Conservation (phyloP, 192 early-diverging fungal species). For the Coemansia furcata region DNA sequence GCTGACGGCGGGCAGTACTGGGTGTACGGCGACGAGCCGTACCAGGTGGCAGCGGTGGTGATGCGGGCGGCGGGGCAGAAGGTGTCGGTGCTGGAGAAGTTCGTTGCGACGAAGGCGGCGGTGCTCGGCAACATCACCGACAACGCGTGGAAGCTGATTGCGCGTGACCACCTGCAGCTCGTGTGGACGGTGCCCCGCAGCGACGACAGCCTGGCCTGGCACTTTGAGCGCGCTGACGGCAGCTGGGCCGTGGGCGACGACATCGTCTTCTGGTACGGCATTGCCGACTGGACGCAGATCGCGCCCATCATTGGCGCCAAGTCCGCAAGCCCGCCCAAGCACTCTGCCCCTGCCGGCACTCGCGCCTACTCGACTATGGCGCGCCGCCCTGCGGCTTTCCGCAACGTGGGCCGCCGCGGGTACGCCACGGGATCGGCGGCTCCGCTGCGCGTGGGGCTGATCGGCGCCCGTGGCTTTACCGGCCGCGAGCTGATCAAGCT, state of each 20-base stretch:
- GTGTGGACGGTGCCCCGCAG: conserved; percentile 78
- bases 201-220: conserved; percentile 87
- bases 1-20: conserved; percentile 55
- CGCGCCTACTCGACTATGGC: conserved; percentile 62
- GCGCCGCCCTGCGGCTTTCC: background rate
- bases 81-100: conserved; percentile 82
- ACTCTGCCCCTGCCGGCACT: conserved; percentile 35
- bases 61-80: conserved; percentile 46
- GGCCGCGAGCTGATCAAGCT: conserved; percentile 93
- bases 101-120: conserved; percentile 82
- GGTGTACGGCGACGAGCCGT: conserved; percentile 92
- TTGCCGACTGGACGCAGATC: conserved; percentile 78
- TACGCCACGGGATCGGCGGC: conserved; percentile 54
- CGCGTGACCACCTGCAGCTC: conserved; percentile 77
- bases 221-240: conserved; percentile 94
- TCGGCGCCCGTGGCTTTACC: conserved; percentile 97
- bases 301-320: conserved; percentile 60
- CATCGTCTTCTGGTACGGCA: conserved; percentile 93
- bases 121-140: conserved; percentile 95
- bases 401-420: conserved; percentile 53
- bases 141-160: conserved; percentile 88
- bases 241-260: conserved; percentile 63
- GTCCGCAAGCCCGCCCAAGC: background rate
- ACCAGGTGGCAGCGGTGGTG: conserved; percentile 89
- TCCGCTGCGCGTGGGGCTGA: conserved; percentile 72